These are phyloP conservation scores for Phytopythium vexans DNA, from an alignment of 352 stramenopile genomes.

Conservation along the genomic window DNA sequence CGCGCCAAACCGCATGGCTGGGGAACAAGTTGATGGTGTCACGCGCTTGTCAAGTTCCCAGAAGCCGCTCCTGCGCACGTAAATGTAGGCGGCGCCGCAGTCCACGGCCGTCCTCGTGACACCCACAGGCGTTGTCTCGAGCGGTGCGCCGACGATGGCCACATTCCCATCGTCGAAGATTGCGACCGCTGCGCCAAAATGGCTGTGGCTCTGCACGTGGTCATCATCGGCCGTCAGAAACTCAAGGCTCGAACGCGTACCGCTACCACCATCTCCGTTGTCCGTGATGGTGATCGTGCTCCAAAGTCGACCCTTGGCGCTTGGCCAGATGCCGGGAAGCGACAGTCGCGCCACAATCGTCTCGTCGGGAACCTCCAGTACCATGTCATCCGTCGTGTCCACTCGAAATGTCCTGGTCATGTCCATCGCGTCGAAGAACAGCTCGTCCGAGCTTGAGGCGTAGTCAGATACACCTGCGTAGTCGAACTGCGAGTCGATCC, in stretches of 20 bases:
- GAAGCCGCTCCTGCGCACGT: conserved; percentile 49
- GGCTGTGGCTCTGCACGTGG: conserved; percentile 28
- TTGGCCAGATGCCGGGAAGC: conserved; percentile 92
- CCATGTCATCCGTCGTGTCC: conserved; percentile 86
- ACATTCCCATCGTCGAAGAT: conserved; percentile 63
- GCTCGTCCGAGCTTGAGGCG: conserved; percentile 46
- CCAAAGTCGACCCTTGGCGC: conserved; percentile 81
- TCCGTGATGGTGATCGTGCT: conserved; percentile 88
- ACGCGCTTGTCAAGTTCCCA: conserved; percentile 68
- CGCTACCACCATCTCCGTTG: conserved; percentile 88
- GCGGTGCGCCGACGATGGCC: conserved; percentile 62
- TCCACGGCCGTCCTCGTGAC: conserved; percentile 9
- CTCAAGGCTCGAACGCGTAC: conserved; percentile 60
- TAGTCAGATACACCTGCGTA: conserved; percentile 91
- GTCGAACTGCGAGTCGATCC: conserved; percentile 83
- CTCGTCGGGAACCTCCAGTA: conserved; percentile 91
- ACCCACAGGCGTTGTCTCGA: conserved; percentile 28
- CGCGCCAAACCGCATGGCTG: conserved; percentile 52
- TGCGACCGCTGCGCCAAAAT: conserved; percentile 54
- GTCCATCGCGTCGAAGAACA: conserved; percentile 65
- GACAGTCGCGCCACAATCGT: conserved; percentile 88
- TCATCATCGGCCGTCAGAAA: conserved; percentile 38
- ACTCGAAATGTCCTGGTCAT: conserved; percentile 65
- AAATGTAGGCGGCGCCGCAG: conserved; percentile 75
- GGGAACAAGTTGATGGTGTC: not conserved